Evolutionary conservation across 805 yeast genomes (phyloP).

Genomic region (Candida bentonensis): DNA sequence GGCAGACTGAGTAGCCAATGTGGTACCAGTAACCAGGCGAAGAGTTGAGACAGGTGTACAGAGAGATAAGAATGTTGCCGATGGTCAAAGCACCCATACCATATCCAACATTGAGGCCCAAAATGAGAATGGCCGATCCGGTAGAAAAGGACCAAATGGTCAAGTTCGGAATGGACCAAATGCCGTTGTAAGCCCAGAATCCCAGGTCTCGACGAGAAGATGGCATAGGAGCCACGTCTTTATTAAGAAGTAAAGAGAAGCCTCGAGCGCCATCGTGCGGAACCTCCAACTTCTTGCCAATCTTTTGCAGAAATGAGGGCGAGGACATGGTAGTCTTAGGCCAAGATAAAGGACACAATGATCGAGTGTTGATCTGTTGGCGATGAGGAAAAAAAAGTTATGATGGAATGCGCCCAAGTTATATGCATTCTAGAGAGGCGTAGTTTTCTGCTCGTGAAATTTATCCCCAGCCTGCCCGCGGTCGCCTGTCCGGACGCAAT

Average conservation of each 20-base stretch:
- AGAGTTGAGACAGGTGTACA: conserved; percentile 29
- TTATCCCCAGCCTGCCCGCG: too few relatives aligned
- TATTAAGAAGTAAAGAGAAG: not conserved
- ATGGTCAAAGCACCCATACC: conserved; percentile 30
- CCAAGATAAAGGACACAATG: too few relatives aligned
- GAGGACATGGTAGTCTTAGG: too few relatives aligned
- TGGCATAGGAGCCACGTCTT: not conserved
- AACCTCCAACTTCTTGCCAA: not conserved
- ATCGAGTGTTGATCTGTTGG: too few relatives aligned
- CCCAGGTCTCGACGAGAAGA: not conserved
- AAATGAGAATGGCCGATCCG: conserved; percentile 30
- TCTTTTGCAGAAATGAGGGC: not conserved
- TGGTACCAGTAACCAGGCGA: conserved; percentile 35
- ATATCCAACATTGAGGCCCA: conserved; percentile 33
- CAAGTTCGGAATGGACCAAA: conserved; percentile 18
- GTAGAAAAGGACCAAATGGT: conserved; percentile 33
- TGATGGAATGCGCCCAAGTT: too few relatives aligned
- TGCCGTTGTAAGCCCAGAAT: not conserved
- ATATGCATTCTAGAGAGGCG: too few relatives aligned
- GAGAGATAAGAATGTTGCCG: conserved; percentile 27
- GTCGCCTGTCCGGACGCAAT: too few relatives aligned
- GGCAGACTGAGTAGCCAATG: conserved; percentile 33
- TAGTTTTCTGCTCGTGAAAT: too few relatives aligned
- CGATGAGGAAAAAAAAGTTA: too few relatives aligned
- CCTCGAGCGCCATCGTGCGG: not conserved